These are phyloP conservation scores for Amesomyces nigricolor DNA, from an alignment of 2,329 filamentous ascomycete genomes.

Conservation along the genomic window DNA sequence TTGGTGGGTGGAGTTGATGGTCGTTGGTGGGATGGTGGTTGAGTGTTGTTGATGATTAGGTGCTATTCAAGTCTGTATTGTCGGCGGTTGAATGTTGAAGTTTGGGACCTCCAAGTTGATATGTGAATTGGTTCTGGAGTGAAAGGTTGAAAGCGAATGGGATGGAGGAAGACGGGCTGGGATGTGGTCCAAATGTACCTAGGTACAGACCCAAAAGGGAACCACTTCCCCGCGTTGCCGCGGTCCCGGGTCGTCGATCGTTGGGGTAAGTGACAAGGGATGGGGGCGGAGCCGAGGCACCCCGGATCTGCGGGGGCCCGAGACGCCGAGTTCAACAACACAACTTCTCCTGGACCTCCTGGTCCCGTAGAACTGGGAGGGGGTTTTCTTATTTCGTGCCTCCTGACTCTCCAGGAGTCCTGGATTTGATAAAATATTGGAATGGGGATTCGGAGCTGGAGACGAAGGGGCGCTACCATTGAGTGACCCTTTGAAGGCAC, in stretches of 20 bases:
- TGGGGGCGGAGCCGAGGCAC: constrained; percentile 14
- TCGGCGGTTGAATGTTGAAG: neutral
- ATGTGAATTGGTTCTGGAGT: no score
- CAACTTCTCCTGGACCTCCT: no score
- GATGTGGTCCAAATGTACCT: neutral
- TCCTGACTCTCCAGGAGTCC: no score
- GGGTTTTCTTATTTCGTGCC: no score
- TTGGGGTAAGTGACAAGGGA: constrained; percentile 2
- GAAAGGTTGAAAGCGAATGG: neutral
- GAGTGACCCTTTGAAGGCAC: no score
- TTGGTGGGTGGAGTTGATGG: neutral
- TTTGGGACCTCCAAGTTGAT: no score
- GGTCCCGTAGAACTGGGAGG: no score
- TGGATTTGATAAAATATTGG: no score
- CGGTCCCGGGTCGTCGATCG: constrained; percentile 1
- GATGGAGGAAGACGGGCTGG: neutral
- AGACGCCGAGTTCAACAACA: constrained; percentile 1
- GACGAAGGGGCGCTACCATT: no score
- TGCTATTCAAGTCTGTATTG: no score
- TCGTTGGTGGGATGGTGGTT: constrained; percentile 1
- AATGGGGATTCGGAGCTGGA: no score
- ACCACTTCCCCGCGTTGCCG: neutral
- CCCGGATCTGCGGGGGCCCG: constrained; percentile 16
- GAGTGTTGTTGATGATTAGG: neutral
- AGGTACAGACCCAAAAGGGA: neutral